These are phyloP conservation scores for Logfia minima DNA, from an alignment of 129 eudicot genomes.

Conservation along the genomic window DNA sequence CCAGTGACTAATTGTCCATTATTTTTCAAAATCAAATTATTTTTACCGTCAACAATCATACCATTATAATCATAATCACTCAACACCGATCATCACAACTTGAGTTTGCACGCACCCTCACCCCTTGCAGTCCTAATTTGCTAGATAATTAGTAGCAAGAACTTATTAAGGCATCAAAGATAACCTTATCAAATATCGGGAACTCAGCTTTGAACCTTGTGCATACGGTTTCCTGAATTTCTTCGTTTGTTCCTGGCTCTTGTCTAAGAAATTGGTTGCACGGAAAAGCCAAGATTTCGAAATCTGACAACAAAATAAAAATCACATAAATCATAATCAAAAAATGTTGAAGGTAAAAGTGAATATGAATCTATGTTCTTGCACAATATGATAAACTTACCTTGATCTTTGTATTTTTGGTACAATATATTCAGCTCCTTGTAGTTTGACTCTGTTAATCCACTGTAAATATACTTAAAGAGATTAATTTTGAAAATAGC, in stretches of 20 bases:
- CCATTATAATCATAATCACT: background rate
- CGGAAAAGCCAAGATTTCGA: constrained; percentile 89
- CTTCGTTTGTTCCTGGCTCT: constrained; percentile 93
- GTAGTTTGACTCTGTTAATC: constrained; percentile 84
- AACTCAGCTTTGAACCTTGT: constrained; percentile 82
- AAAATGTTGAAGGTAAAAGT: background rate
- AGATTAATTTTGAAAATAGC: background rate
- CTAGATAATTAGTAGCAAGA: background rate
- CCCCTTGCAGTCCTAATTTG: background rate
- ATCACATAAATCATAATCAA: constrained; percentile 6
- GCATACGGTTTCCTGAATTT: constrained; percentile 73
- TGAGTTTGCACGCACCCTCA: background rate
- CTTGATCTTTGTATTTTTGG: constrained; percentile 77
- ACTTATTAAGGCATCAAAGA: constrained; percentile 4
- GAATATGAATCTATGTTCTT: background rate
- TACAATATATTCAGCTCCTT: constrained; percentile 73
- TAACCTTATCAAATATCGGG: constrained; percentile 86
- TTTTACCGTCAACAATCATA: background rate
- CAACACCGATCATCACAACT: background rate
- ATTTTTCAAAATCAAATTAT: background rate
- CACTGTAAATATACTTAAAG: constrained; percentile 45
- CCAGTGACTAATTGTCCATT: background rate
- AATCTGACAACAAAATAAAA: constrained; percentile 40
- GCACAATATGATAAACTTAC: constrained; percentile 32
- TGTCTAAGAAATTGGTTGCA: constrained; percentile 89